Base-by-base conservation (phyloP, 139 green algal species). In the Zygnema circumcarinatum region DNA sequence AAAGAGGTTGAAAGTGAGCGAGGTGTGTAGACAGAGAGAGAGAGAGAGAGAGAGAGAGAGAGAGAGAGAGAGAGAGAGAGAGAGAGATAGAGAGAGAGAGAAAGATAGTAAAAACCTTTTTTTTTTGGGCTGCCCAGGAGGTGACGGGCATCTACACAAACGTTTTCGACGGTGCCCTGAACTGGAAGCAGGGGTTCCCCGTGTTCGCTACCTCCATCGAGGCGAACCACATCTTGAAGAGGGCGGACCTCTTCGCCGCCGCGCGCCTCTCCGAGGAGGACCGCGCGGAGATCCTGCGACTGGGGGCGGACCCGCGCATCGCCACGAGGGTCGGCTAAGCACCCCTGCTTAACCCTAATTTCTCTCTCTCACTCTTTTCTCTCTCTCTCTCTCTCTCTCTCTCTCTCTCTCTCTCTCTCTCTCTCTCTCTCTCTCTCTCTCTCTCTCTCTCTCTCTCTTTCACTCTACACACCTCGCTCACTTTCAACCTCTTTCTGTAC, bases 141-240 rank as follows among this genome's bases (percentile, higher is more conserved):
- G 93, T 99, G 40, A 98, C 95, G 21, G 96, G 97, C 56, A 92
- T 98, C 21, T 99, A 98, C 92, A 92, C 94, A 53, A 95, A 98
- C 92, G 94, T 88, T 74, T 99, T 98, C 86, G 96, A 99, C 82
- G 90, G 90, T 0, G 76, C 68, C 0, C 94, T 98, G 35, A 99
- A 99, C 88, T 94, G 93, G 11, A 94, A 94, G 74, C 94, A 97
- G 84, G 94, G 94, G 74, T 99, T 99, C 92, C 97, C 97, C 0
- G 97, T 99, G 1, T 99, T 98, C 89, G 92, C 92, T 11, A 99
- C 97, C 7, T 82, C 95, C 88, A 95, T 99, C 3, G 97, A 98
- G 93, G 97, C 96, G 82, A 98, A 99, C 93, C 94, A 94, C 84
- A 85, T 99, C 7, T 85, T 68, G 81, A 96, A 95, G 87, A 93